phyloP scores from a whole-genome alignment of 2,329 filamentous ascomycete genomes.

The Aspergillus pseudotamarii region DNA sequence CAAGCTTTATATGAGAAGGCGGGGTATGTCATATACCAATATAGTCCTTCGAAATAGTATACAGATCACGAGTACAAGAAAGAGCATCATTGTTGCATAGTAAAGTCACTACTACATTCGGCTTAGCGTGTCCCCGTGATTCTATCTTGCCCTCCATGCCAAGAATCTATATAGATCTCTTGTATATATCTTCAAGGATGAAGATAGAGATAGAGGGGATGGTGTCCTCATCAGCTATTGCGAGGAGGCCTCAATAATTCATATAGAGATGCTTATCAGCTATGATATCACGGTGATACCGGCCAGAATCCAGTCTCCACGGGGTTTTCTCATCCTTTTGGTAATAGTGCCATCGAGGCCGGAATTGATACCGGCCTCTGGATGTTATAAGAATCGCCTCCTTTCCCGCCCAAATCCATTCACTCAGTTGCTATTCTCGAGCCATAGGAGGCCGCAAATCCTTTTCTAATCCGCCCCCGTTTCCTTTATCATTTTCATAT shows the following conservation, averaged over 20 bases:
- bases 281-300: slow-evolving; percentile 11
- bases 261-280: slow-evolving; percentile 3
- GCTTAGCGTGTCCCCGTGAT: slow-evolving; percentile 35
- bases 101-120: slow-evolving; percentile 19
- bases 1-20: no score
- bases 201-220: slow-evolving; percentile 11
- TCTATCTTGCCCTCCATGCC: slow-evolving; percentile 28
- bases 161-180: slow-evolving; percentile 32
- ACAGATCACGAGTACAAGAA: not conserved
- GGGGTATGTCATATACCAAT: not conserved
- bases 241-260: slow-evolving; percentile 7
- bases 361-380: slow-evolving; percentile 51
- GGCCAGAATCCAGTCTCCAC: slow-evolving; percentile 26
- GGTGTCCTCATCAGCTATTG: not conserved
- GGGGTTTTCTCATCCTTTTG: slow-evolving; percentile 34
- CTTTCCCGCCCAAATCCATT: slow-evolving; percentile 31
- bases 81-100: not conserved
- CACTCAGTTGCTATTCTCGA: slow-evolving; percentile 22
- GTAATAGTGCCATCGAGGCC: slow-evolving; percentile 46
- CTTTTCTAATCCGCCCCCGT: slow-evolving; percentile 8
- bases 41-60: not conserved
- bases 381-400: slow-evolving; percentile 45
- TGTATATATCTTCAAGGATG: slow-evolving; percentile 13
- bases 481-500: slow-evolving; percentile 15
- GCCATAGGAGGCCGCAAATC: slow-evolving; percentile 8